Conservation (phyloP, 2,329 filamentous ascomycete species). For the Trichoderma atroviride region DNA sequence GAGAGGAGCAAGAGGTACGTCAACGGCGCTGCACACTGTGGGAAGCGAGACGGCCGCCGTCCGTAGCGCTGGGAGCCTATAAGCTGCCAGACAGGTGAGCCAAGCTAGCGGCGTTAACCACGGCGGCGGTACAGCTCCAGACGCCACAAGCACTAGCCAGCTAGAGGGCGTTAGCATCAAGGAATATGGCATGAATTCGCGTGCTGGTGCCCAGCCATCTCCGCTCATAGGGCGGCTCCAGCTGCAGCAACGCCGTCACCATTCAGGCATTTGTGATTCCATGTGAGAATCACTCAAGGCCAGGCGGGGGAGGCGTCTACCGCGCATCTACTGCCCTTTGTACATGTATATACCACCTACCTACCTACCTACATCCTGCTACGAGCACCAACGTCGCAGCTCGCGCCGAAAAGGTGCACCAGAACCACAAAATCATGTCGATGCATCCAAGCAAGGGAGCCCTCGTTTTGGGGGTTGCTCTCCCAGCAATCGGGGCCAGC, state of each 20-base stretch:
- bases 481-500: neutral
- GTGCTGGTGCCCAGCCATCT: neutral
- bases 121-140: neutral
- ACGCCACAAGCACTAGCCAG: neutral
- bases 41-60: neutral
- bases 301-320: neutral
- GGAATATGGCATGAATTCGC: neutral
- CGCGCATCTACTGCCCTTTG: neutral
- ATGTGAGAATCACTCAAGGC: too few species aligned
- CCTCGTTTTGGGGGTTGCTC: neutral
- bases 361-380: too few species aligned
- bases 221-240: slow-evolving; percentile 16
- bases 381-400: neutral
- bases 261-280: neutral
- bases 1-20: neutral
- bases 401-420: neutral
- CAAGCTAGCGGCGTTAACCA: neutral
- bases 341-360: neutral
- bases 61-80: neutral
- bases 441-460: neutral
- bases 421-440: neutral
- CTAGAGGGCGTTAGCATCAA: neutral
- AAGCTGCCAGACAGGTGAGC: neutral
- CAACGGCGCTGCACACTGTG: neutral
- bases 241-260: neutral